Evolutionary conservation across 768 basidiomycete species (phyloP).

Genomic region (Nevesoporus exiguus): DNA sequence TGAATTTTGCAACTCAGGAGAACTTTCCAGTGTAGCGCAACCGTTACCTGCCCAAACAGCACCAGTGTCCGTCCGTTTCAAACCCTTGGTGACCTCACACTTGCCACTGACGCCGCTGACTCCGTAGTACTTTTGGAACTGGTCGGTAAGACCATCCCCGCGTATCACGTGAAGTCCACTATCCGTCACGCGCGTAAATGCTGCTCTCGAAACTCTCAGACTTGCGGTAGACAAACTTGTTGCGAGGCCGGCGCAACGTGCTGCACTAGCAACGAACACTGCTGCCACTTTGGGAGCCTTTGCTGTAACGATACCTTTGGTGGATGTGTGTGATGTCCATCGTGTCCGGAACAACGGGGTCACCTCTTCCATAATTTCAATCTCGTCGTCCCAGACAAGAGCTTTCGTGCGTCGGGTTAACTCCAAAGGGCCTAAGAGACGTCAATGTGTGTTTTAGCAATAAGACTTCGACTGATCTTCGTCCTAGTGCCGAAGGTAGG

Average conservation of each 20-base stretch:
- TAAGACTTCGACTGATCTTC: slow-evolving; percentile 50
- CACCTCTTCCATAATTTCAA: slow-evolving; percentile 63
- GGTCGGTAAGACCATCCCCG: slow-evolving; percentile 1
- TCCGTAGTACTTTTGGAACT: slow-evolving; percentile 10
- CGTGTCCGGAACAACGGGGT: neutral
- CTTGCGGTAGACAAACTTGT: slow-evolving; percentile 12
- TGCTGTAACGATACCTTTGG: slow-evolving; percentile 15
- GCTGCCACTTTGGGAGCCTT: too few relatives aligned
- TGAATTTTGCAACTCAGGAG: neutral
- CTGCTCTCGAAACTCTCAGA: slow-evolving; percentile 14
- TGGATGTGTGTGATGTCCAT: slow-evolving; percentile 17
- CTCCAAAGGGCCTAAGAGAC: slow-evolving; percentile 80
- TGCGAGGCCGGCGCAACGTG: slow-evolving; percentile 10
- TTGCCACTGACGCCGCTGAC: neutral
- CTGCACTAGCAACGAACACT: neutral
- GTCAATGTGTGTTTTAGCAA: slow-evolving; percentile 10
- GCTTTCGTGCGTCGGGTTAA: slow-evolving; percentile 79
- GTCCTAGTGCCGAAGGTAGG: slow-evolving; percentile 48
- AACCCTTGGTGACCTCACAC: neutral
- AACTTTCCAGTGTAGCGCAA: slow-evolving; percentile 10
- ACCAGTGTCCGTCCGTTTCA: slow-evolving; percentile 11
- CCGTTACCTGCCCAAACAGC: slow-evolving; percentile 13
- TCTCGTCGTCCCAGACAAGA: slow-evolving; percentile 82
- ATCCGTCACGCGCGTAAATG: slow-evolving; percentile 7
- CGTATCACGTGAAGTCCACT: too few relatives aligned